A percentile compares a stretch with the other conserved stretches of the same genome.
Conservation (phyloP, 1,284 basidiomycete species). For the Cerioporus squamosus region DNA sequence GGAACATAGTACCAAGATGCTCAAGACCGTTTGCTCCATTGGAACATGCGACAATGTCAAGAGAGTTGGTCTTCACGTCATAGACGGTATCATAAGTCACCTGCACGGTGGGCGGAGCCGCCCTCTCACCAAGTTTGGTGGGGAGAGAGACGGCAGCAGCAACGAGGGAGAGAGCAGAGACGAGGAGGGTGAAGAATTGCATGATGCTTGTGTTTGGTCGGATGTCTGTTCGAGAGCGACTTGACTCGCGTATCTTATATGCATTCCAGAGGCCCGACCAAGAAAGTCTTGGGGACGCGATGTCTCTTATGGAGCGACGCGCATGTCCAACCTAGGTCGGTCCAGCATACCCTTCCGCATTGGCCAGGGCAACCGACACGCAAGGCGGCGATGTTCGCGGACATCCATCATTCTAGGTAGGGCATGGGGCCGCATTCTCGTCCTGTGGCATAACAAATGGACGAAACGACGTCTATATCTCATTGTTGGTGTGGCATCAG, state of each 20-base stretch:
- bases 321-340: not conserved
- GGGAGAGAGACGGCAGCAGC: conserved; percentile 17
- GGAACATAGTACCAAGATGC: conserved; percentile 43
- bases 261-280: too few relatives aligned
- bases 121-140: conserved; percentile 7
- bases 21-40: conserved; percentile 53
- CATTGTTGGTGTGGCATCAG: too few relatives aligned
- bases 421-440: too few relatives aligned
- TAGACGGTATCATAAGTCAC: conserved; percentile 48
- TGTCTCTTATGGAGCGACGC: too few relatives aligned
- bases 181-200: conserved; percentile 27
- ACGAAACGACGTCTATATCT: too few relatives aligned
- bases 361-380: not conserved
- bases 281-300: too few relatives aligned
- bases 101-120: conserved; percentile 34
- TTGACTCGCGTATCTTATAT: not conserved
- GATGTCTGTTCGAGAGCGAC: not conserved
- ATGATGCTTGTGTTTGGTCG: conserved; percentile 10
- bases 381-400: not conserved
- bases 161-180: conserved; percentile 22
- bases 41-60: conserved; percentile 52
- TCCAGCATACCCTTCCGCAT: not conserved
- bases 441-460: too few relatives aligned
- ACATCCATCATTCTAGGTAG: too few relatives aligned
- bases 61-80: conserved; percentile 39